These are phyloP conservation scores for Leccinum fuscescens DNA, from an alignment of 1,284 basidiomycete genomes.

Conservation along the genomic window DNA sequence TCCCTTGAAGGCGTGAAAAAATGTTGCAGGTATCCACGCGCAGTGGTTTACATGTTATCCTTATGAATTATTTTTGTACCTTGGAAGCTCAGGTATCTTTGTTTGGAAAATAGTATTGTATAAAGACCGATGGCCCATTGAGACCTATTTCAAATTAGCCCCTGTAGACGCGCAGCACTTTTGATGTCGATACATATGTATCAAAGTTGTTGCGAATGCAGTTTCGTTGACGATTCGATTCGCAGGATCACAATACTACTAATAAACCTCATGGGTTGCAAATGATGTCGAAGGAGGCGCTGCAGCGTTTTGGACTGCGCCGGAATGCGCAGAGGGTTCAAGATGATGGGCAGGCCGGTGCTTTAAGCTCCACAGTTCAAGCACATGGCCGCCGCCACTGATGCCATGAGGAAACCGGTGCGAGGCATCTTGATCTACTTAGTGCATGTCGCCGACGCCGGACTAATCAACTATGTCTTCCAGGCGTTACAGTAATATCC, in stretches of 20 bases:
- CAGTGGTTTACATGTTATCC: not conserved
- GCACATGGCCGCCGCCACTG: conserved; percentile 7
- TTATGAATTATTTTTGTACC: not conserved
- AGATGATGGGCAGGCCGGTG: not conserved
- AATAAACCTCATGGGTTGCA: not conserved
- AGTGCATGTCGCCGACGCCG: not conserved
- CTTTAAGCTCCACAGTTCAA: not conserved
- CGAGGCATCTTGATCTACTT: conserved; percentile 6
- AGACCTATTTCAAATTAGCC: not conserved
- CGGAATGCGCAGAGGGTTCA: not conserved
- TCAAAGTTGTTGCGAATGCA: too few species aligned
- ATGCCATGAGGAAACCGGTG: not conserved
- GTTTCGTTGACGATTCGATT: too few species aligned
- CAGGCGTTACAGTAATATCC: not conserved
- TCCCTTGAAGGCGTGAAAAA: conserved; percentile 14
- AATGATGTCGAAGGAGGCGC: not conserved
- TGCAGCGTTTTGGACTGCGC: not conserved
- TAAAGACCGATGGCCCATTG: not conserved
- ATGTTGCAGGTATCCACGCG: not conserved
- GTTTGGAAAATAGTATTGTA: not conserved
- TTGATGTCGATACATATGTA: not conserved
- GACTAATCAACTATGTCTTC: not conserved
- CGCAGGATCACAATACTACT: too few species aligned
- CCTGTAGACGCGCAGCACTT: not conserved
- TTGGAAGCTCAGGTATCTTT: not conserved